Evolutionary conservation across 495 filamentous ascomycete species (phyloP).

Genomic region (Aspergillus haitiensis): DNA sequence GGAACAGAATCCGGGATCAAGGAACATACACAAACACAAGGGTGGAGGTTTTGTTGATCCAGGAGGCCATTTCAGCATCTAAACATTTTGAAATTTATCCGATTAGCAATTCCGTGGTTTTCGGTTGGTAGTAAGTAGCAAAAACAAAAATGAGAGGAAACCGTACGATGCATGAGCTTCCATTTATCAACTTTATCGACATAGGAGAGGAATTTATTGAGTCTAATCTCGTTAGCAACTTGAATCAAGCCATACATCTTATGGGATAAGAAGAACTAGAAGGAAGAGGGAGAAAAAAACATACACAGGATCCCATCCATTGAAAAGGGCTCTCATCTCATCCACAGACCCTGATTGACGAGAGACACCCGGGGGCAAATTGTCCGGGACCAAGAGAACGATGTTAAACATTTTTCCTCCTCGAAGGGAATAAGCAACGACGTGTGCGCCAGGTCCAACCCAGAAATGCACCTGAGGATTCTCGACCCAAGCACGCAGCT

Average conservation of each 20-base stretch:
- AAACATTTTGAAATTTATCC: slow-evolving; percentile 5
- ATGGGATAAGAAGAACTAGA: not conserved
- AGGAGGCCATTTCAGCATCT: slow-evolving; percentile 41
- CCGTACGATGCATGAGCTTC: slow-evolving; percentile 61
- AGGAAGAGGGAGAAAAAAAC: not conserved
- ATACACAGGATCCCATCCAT: slow-evolving; percentile 57
- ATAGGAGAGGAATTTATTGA: slow-evolving; percentile 37
- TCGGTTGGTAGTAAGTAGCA: too few species aligned
- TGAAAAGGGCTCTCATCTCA: slow-evolving; percentile 64
- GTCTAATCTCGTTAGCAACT: slow-evolving; percentile 20
- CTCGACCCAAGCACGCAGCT: slow-evolving; percentile 50
- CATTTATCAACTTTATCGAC: slow-evolving; percentile 55
- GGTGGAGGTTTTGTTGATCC: slow-evolving; percentile 40
- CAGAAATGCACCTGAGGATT: slow-evolving; percentile 68
- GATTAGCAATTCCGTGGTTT: not conserved
- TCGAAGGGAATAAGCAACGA: slow-evolving; percentile 63
- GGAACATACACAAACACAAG: slow-evolving; percentile 38
- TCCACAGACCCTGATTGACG: slow-evolving; percentile 56
- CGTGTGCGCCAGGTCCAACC: slow-evolving; percentile 65
- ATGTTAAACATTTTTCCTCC: slow-evolving; percentile 66
- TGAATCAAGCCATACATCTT: not conserved
- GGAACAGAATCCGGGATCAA: not conserved
- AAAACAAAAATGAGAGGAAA: not conserved
- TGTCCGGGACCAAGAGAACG: slow-evolving; percentile 68
- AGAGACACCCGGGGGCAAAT: slow-evolving; percentile 57